Evolutionary conservation across 108 stramenopile genomes (phyloP).

Genomic region (Asterionellopsis glacialis): DNA sequence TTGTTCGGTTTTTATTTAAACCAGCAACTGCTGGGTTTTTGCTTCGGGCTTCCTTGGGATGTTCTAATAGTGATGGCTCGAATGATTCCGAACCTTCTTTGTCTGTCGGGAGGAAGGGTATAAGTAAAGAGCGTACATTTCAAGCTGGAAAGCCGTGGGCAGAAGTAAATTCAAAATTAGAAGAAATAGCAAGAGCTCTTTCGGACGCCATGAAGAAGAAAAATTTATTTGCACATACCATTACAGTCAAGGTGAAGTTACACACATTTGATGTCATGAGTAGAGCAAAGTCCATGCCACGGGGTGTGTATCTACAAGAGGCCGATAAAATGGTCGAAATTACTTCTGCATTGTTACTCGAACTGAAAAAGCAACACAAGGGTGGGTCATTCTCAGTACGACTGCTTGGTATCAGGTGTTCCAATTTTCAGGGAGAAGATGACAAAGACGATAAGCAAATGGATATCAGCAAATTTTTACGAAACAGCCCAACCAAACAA

Average conservation of each 20-base stretch:
- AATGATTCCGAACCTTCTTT: slow-evolving; percentile 12
- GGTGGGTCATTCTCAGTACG: slow-evolving; percentile 49
- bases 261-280: slow-evolving; percentile 63
- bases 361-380: slow-evolving; percentile 25
- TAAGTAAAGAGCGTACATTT: slow-evolving; percentile 92
- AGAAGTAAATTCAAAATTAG: slow-evolving; percentile 52
- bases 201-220: slow-evolving; percentile 56
- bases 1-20: slow-evolving; percentile 59
- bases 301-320: slow-evolving; percentile 24
- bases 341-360: slow-evolving; percentile 40
- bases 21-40: slow-evolving; percentile 64
- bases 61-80: slow-evolving; percentile 26
- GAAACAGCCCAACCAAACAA: not conserved
- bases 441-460: slow-evolving; percentile 16
- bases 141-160: slow-evolving; percentile 44
- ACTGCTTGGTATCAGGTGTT: slow-evolving; percentile 77
- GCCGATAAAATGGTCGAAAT: slow-evolving; percentile 40
- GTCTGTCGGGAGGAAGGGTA: slow-evolving; percentile 58
- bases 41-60: slow-evolving; percentile 67
- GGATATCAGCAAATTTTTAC: not conserved
- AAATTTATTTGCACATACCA: slow-evolving; percentile 52
- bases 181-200: slow-evolving; percentile 56
- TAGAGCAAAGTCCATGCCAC: slow-evolving; percentile 19
- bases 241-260: slow-evolving; percentile 83
- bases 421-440: slow-evolving; percentile 49